Base-by-base conservation (phyloP, 495 filamentous ascomycete genomes). In the Hyphodiscus hymeniophilus region DNA sequence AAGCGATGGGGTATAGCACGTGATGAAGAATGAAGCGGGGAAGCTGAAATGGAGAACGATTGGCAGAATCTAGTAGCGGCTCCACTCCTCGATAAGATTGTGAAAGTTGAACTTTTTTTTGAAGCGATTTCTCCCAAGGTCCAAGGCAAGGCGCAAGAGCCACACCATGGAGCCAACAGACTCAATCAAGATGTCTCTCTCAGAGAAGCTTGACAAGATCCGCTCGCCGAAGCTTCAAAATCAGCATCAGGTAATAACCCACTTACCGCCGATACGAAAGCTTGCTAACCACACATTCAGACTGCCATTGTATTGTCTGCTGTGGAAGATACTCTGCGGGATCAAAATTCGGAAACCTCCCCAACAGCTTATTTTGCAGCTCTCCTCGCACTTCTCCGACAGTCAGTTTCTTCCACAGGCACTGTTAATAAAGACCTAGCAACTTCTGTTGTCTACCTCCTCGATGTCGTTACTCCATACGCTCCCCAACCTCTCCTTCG, bases 321-420 rank as follows among this genome's bases (percentile, higher is more conserved):
- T 35, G 81, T 98, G 36, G 91, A 98, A 65, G 84, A 92, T 60
- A 95, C 88, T 16, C 81, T 98, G 36, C 80, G 81, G 57, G 85
- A 89, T 47, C 87, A 94, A 63, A 84, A 87, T 47, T 81, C 86
- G 48, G 76, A 85, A 55, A 76, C 82, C 43, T 87, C 86, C 7
- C 73, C 94, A 3, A 95, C 92, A 1, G 89, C 84, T 53, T 98
- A 97, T 64, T 94, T 97, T 56, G 87, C 88, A n/a, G 89, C 94
- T 2, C 76, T 98, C n/a, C 74, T 98, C 33, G 89, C 90, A 28
- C 73, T 98, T 4, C 77, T 98, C 12, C 79, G 78, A 45, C 85
- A 90, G 65, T 79, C 85, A 1, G 71, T 85, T 15, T 80, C 78
- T 15, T 66, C 73, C 33, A 64, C 72, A 3, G 78, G 77, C 32